phyloP scores from a whole-genome alignment of 1,284 basidiomycete species.

The Waitea zeae region DNA sequence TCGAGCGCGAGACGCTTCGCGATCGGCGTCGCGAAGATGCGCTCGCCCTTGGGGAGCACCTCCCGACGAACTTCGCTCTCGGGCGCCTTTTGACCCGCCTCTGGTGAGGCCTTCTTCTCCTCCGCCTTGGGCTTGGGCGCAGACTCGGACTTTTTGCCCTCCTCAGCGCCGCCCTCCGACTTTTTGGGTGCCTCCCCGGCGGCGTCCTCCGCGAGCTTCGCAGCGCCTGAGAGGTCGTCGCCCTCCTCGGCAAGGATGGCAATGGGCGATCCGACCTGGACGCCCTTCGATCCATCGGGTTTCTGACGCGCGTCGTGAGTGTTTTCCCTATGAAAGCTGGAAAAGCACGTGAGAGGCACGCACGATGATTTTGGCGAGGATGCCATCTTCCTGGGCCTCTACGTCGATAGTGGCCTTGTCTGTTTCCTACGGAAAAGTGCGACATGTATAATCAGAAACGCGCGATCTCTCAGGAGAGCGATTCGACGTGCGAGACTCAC shows the following conservation, averaged over 20 bases:
- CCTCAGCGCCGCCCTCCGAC: constrained; percentile 4
- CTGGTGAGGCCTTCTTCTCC: not conserved
- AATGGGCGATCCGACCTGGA: constrained; percentile 76
- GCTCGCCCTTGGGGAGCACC: constrained; percentile 33
- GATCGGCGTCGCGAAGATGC: constrained; percentile 88
- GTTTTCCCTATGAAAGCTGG: not conserved
- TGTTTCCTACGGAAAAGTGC: constrained; percentile 55
- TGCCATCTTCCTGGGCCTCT: constrained; percentile 93
- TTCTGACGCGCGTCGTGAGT: constrained; percentile 26
- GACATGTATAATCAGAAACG: not conserved
- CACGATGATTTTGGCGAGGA: constrained; percentile 84
- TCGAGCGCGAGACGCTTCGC: constrained; percentile 96
- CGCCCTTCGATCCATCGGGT: constrained; percentile 72
- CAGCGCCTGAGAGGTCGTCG: constrained; percentile 78
- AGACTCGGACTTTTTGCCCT: constrained; percentile 2
- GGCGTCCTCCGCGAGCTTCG: constrained; percentile 57
- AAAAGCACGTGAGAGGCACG: constrained; percentile 10
- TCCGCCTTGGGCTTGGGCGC: constrained; percentile 7
- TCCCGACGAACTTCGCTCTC: constrained; percentile 25
- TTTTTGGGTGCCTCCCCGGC: constrained; percentile 16
- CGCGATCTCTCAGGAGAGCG: constrained; percentile 6
- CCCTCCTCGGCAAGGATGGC: constrained; percentile 88
- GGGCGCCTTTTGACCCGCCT: constrained; percentile 11
- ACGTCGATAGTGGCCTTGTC: constrained; percentile 99
- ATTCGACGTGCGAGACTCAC: constrained; percentile 26